A percentile compares a stretch with the other conserved stretches of the same genome.
phyloP scores from a whole-genome alignment of 805 yeast species.

The Grigorovia yakushimaensis region DNA sequence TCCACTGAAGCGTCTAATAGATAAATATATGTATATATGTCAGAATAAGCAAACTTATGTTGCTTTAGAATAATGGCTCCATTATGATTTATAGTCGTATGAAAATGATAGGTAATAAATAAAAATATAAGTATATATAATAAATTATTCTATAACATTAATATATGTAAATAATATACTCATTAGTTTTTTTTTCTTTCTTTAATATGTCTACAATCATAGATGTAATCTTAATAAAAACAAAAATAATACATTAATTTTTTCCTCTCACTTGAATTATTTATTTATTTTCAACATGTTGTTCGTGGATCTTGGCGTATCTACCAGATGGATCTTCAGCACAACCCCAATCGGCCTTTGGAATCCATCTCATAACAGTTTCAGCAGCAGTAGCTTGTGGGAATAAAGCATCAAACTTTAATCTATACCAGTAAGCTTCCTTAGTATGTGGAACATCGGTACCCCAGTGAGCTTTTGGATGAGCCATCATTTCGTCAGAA shows the following conservation, averaged over 20 bases:
- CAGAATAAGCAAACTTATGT: background rate
- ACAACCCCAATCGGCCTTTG: slow-evolving; percentile 99
- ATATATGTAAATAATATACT: background rate
- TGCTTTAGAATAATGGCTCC: too few species aligned
- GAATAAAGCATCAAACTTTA: slow-evolving; percentile 89
- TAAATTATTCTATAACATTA: background rate
- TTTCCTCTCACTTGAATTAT: background rate
- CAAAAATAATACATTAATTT: background rate
- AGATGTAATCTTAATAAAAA: background rate
- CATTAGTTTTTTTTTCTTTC: background rate
- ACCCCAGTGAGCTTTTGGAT: slow-evolving; percentile 96
- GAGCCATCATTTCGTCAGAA: slow-evolving; percentile 81
- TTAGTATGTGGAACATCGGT: slow-evolving; percentile 88
- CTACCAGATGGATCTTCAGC: slow-evolving; percentile 98
- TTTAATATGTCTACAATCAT: background rate
- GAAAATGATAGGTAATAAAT: background rate
- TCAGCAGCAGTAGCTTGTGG: slow-evolving; percentile 85
- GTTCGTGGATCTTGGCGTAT: slow-evolving; percentile 81
- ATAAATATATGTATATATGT: background rate
- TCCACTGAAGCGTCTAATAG: too few species aligned
- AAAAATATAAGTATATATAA: background rate
- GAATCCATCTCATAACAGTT: slow-evolving; percentile 99
- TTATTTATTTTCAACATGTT: slow-evolving; percentile 35
- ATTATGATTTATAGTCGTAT: too few species aligned
- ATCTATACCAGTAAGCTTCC: slow-evolving; percentile 99